Percentiles rank a stretch among this genome's conserved stretches.
phyloP scores from a whole-genome alignment of 306 rosid genomes.

The Mucuna pruriens region DNA sequence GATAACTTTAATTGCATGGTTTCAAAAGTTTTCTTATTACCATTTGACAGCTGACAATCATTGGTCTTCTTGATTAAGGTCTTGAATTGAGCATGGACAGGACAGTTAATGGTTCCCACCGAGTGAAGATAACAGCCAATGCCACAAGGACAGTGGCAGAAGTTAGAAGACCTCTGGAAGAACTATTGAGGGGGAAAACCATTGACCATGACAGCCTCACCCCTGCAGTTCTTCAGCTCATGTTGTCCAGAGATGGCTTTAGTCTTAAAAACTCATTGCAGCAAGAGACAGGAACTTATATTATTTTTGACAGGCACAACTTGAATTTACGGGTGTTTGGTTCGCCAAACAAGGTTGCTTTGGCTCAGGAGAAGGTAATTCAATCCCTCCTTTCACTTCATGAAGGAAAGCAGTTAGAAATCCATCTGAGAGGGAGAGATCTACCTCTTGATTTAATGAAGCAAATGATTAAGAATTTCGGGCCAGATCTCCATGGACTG shows the following conservation, averaged over 20 bases:
- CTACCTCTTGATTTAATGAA: conserved; percentile 87
- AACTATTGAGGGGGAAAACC: conserved; percentile 72
- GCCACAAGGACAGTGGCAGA: conserved; percentile 88
- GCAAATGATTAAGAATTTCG: conserved; percentile 75
- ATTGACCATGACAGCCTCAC: conserved; percentile 62
- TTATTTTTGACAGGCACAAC: conserved; percentile 69
- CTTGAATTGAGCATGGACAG: conserved; percentile 61
- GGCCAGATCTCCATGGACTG: conserved; percentile 80
- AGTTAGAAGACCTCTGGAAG: conserved; percentile 78
- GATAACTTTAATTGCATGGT: neutral
- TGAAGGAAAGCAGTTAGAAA: conserved; percentile 69
- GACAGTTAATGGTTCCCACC: conserved; percentile 68
- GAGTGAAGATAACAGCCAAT: conserved; percentile 80
- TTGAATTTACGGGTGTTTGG: conserved; percentile 70
- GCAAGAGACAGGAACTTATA: conserved; percentile 73
- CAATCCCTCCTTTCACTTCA: conserved; percentile 64
- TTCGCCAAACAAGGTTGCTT: conserved; percentile 53
- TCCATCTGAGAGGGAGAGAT: conserved; percentile 69
- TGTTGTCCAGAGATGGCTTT: conserved; percentile 73
- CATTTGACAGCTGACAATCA: conserved; percentile 31
- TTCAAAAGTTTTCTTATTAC: neutral
- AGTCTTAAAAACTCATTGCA: conserved; percentile 57
- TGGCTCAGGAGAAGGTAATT: conserved; percentile 64
- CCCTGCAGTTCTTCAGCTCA: conserved; percentile 67
- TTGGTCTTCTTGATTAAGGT: conserved; percentile 52